A percentile compares a stretch with the other conserved stretches of the same genome.
Conservation (phyloP, 371 early-diverging fungal genomes). For the Lichtheimia corymbifera region DNA sequence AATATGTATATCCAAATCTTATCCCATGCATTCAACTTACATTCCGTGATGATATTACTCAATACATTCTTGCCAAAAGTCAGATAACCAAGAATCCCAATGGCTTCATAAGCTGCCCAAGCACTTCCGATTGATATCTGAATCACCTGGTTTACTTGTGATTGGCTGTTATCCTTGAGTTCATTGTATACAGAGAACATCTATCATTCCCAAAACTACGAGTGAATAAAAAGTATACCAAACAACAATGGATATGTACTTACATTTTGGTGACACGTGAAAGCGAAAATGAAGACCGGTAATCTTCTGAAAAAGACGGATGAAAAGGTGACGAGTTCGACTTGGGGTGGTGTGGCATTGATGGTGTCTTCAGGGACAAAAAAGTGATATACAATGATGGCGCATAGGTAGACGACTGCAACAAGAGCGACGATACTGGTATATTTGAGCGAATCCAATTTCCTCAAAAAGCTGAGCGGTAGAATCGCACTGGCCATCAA, state of each 20-base stretch:
- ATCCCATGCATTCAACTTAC: constrained; percentile 38
- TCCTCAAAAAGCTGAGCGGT: constrained; percentile 81
- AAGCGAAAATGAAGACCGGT: constrained; percentile 99
- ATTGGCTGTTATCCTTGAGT: constrained; percentile 75
- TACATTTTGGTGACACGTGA: constrained; percentile 95
- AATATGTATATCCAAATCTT: not conserved
- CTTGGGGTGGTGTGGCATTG: constrained; percentile 41
- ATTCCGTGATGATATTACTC: constrained; percentile 90
- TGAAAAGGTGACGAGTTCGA: constrained; percentile 55
- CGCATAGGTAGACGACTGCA: constrained; percentile 88
- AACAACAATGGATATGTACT: constrained; percentile 19
- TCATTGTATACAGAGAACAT: constrained; percentile 95
- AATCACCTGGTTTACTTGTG: constrained; percentile 68
- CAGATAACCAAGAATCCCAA: constrained; percentile 94
- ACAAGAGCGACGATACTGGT: constrained; percentile 91
- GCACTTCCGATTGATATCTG: constrained; percentile 76
- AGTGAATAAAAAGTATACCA: not conserved
- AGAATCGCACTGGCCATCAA: constrained; percentile 65
- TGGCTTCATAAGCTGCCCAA: constrained; percentile 79
- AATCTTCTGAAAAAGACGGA: constrained; percentile 79
- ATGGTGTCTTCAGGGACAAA: constrained; percentile 49
- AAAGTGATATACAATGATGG: constrained; percentile 82
- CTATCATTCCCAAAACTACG: constrained; percentile 40
- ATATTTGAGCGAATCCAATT: constrained; percentile 92
- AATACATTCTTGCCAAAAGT: constrained; percentile 87